Evolutionary conservation across 148 eudicot genomes (phyloP).

Genomic region (Polygonum aviculare): DNA sequence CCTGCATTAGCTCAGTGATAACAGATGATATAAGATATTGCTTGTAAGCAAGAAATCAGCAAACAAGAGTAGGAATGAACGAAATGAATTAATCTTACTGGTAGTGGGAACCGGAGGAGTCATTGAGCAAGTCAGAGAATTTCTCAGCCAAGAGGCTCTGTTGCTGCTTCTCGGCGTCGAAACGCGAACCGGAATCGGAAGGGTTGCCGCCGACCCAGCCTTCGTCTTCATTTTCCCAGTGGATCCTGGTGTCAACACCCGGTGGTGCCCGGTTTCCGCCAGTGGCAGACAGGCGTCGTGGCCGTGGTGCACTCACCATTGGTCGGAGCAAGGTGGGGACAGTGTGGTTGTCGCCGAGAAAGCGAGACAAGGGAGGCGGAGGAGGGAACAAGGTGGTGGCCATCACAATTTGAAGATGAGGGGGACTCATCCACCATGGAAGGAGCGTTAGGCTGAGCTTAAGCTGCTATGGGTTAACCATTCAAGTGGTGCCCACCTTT

Average conservation of each 20-base stretch:
- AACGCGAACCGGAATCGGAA: slow-evolving; percentile 14
- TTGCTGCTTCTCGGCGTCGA: slow-evolving; percentile 32
- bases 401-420: not conserved
- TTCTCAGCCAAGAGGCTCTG: slow-evolving; percentile 36
- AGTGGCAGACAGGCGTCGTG: slow-evolving; percentile 15
- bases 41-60: not conserved
- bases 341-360: not conserved
- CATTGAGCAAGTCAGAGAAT: slow-evolving; percentile 63
- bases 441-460: no score
- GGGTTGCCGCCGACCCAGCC: slow-evolving; percentile 67
- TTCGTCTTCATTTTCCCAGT: slow-evolving; percentile 81
- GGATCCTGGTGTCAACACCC: slow-evolving; percentile 74
- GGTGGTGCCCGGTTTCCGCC: slow-evolving; percentile 31
- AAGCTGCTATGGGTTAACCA: no score
- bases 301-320: not conserved
- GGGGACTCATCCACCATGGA: no score
- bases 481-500: no score
- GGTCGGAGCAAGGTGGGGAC: not conserved
- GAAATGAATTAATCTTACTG: slow-evolving; percentile 24
- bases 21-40: no score
- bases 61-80: no score
- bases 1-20: slow-evolving; percentile 18
- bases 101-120: slow-evolving; percentile 69
- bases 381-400: not conserved
- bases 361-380: not conserved